These are phyloP conservation scores for Nakazawaea wickerhamii DNA, from an alignment of 805 yeast species.

Conservation along the genomic window DNA sequence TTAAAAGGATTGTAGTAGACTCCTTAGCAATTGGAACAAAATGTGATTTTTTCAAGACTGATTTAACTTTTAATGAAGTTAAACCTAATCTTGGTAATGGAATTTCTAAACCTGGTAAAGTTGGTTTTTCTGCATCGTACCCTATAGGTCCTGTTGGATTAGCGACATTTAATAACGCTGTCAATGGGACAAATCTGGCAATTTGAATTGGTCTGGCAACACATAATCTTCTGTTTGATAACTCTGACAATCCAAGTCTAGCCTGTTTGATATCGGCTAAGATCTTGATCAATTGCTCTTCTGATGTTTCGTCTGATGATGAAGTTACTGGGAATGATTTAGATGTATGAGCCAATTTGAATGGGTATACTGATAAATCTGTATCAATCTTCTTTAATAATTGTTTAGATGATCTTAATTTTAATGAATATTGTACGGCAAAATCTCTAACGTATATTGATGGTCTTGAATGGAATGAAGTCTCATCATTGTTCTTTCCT, in stretches of 20 bases:
- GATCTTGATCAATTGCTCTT: constrained; percentile 38
- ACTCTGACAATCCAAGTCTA: constrained; percentile 75
- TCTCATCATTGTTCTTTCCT: constrained; percentile 54
- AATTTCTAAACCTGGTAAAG: constrained; percentile 65
- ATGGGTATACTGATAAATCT: constrained; percentile 81
- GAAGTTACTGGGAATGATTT: constrained; percentile 51
- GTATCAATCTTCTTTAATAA: constrained; percentile 68
- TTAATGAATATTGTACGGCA: constrained; percentile 73
- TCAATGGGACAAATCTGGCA: constrained; percentile 70
- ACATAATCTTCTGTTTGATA: constrained; percentile 72
- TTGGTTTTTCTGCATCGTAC: constrained; percentile 58
- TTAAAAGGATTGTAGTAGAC: constrained; percentile 64
- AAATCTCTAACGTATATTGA: constrained; percentile 75
- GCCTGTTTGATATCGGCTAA: constrained; percentile 53
- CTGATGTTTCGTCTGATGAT: constrained; percentile 27
- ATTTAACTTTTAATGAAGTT: constrained; percentile 60
- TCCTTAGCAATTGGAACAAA: constrained; percentile 69
- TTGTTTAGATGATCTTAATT: constrained; percentile 66
- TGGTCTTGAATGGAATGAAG: constrained; percentile 52
- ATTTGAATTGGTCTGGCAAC: constrained; percentile 67
- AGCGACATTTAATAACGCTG: constrained; percentile 52
- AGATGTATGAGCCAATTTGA: constrained; percentile 74
- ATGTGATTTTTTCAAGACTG: constrained; percentile 51
- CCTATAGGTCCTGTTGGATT: constrained; percentile 67
- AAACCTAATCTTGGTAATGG: constrained; percentile 73